Conservation (phyloP, 768 basidiomycete species). For the Rhizopogon vinicolor region DNA sequence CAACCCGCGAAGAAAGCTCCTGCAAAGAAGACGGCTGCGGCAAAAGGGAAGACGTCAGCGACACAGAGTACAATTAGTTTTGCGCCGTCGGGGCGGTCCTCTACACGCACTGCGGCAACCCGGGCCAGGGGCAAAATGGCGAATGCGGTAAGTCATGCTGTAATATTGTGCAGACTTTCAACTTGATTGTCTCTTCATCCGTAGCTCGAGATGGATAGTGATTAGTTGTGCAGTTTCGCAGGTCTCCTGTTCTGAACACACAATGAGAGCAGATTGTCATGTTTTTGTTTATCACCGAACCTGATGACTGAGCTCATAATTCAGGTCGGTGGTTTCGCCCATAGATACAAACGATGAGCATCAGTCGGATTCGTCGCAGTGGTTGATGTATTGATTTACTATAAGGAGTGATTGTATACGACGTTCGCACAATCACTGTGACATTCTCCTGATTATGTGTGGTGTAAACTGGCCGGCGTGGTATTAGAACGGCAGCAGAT, state of each 20-base stretch:
- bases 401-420: too few relatives aligned
- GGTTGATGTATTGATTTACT: too few relatives aligned
- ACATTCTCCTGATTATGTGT: too few relatives aligned
- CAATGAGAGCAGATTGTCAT: neutral
- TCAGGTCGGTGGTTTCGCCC: too few relatives aligned
- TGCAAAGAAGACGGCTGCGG: slow-evolving; percentile 39
- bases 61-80: slow-evolving; percentile 60
- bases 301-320: neutral
- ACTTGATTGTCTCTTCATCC: neutral
- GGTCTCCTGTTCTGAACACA: neutral
- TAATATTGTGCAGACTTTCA: neutral
- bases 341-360: neutral
- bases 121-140: slow-evolving; percentile 63
- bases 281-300: neutral
- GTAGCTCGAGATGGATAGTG: slow-evolving; percentile 23
- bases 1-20: slow-evolving; percentile 49
- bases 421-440: too few relatives aligned
- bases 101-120: slow-evolving; percentile 65
- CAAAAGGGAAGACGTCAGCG: slow-evolving; percentile 23
- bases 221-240: slow-evolving; percentile 8
- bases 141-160: slow-evolving; percentile 28
- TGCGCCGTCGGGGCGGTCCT: slow-evolving; percentile 50
- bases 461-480: too few relatives aligned
- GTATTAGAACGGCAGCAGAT: too few relatives aligned
- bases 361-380: too few relatives aligned